phyloP scores from a whole-genome alignment of 164 flowering plant species.

The Stephania yunnanensis region DNA sequence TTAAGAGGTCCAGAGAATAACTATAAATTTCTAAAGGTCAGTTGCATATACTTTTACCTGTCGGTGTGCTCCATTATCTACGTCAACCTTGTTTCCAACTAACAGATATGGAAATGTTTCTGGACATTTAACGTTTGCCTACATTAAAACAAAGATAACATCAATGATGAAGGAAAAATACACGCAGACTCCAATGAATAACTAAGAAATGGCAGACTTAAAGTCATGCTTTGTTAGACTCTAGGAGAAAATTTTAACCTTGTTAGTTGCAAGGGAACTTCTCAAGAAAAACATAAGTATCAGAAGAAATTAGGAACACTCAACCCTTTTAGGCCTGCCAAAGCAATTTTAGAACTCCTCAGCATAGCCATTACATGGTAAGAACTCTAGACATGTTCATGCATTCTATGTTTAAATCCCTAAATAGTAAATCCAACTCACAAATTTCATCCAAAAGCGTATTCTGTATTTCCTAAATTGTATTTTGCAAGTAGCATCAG shows the following conservation, averaged over 20 bases:
- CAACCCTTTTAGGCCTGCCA: background rate
- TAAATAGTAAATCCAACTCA: background rate
- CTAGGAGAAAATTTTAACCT: background rate
- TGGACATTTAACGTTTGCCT: slow-evolving; percentile 77
- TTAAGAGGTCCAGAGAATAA: background rate
- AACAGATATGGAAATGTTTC: slow-evolving; percentile 79
- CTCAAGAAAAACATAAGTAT: background rate
- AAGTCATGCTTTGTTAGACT: background rate
- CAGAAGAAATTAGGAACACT: background rate
- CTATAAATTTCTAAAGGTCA: background rate
- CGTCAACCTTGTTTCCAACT: slow-evolving; percentile 87
- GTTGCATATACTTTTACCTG: slow-evolving; percentile 46
- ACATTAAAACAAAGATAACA: slow-evolving; percentile 5
- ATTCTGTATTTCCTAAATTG: background rate
- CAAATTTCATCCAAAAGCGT: background rate
- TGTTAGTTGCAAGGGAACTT: background rate
- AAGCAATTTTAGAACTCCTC: background rate
- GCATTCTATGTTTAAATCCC: background rate
- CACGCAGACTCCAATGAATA: background rate
- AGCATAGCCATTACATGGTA: background rate
- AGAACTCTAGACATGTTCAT: background rate
- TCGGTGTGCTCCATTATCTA: slow-evolving; percentile 90
- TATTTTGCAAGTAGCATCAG: background rate
- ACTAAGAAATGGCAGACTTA: background rate
- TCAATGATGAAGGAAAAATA: background rate